Evolutionary conservation across 177 flowering plant species (phyloP).

Genomic region (Vitis hybrid): DNA sequence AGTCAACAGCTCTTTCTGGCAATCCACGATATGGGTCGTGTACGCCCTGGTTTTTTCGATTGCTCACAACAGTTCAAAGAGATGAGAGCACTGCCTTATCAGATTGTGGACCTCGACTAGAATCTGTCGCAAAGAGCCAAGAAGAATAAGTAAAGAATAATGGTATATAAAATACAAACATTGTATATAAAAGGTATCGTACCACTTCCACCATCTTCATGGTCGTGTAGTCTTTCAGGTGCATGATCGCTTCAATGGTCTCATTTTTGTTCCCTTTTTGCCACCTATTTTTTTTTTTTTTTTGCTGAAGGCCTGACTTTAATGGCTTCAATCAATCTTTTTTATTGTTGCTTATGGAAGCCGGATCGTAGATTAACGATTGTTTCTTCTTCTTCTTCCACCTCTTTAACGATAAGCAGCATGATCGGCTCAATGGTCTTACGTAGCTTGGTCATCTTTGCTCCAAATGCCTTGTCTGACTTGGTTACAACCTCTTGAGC

Average conservation of each 20-base stretch:
- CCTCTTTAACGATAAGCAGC: rapidly evolving
- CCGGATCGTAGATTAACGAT: rapidly evolving
- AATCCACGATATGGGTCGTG: rapidly evolving
- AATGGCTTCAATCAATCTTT: rapidly evolving
- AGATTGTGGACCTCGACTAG: no score
- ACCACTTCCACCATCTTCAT: no score
- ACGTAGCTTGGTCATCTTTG: rapidly evolving
- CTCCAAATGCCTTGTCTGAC: no score
- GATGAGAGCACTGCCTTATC: no score
- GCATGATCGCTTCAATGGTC: no score
- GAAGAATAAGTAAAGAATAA: no score
- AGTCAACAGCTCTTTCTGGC: rapidly evolving
- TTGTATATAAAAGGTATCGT: no score
- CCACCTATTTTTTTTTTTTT: rapidly evolving
- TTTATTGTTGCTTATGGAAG: rapidly evolving
- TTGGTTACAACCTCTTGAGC: rapidly evolving
- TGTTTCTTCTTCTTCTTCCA: no score
- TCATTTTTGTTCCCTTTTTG: rapidly evolving
- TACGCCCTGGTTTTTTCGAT: rapidly evolving
- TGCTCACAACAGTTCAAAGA: rapidly evolving
- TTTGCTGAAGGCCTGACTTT: rapidly evolving
- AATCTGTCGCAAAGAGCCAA: no score
- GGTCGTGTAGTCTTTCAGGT: no score
- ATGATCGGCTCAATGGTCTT: no score
- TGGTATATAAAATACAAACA: no score